Conservation (phyloP, 225 moss, liverwort and hornwort species). For the Rhytidiadelphus loreus region DNA sequence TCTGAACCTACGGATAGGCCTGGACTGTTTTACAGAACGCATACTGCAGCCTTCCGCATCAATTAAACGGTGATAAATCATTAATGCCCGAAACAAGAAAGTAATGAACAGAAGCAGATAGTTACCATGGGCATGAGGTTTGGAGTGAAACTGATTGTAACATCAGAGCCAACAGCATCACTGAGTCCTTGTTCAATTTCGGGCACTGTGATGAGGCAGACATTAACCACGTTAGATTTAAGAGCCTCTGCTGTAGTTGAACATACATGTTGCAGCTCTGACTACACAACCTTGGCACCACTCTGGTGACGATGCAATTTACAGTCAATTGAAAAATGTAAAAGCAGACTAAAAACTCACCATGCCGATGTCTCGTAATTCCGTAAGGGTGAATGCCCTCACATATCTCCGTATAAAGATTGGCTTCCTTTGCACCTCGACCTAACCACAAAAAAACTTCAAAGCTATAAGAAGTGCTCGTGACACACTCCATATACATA, state of each 20-base stretch:
- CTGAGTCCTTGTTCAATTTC: constrained; percentile 84
- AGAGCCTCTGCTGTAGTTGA: background rate
- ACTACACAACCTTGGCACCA: background rate
- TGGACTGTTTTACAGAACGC: background rate
- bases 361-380: constrained; percentile 87
- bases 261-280: background rate
- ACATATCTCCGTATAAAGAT: constrained; percentile 78
- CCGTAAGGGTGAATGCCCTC: constrained; percentile 90
- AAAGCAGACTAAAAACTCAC: constrained; percentile 8
- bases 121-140: constrained; percentile 79
- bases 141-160: constrained; percentile 78
- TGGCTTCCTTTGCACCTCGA: constrained; percentile 85
- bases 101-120: background rate
- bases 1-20: background rate
- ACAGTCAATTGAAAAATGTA: background rate
- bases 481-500: background rate
- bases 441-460: constrained; percentile 20
- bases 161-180: constrained; percentile 53
- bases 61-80: background rate
- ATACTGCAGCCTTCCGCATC: background rate
- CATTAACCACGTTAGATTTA: background rate
- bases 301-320: background rate
- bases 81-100: background rate
- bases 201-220: constrained; percentile 42
- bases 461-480: background rate